Evolutionary conservation across 1,284 basidiomycete species (phyloP).

Genomic region (Boletellus dicymbophilus): DNA sequence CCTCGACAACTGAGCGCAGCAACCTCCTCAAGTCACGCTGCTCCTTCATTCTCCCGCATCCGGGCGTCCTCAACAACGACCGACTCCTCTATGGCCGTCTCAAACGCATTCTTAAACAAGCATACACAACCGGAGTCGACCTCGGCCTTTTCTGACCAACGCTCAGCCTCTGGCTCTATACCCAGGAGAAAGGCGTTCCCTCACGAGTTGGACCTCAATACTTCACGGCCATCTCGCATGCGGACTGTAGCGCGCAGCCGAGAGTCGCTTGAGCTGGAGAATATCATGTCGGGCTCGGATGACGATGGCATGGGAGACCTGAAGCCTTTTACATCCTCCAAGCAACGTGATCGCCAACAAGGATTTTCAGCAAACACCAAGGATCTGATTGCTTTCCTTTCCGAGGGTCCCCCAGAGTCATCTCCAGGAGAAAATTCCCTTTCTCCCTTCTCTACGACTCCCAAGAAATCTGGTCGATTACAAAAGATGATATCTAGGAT

Average conservation of each 20-base stretch:
- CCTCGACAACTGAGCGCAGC: conserved; percentile 36
- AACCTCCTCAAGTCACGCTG: conserved; percentile 25
- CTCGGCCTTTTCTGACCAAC: conserved; percentile 20
- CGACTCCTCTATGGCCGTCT: conserved; percentile 20
- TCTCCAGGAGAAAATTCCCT: conserved; percentile 31
- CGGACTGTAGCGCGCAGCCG: conserved; percentile 54
- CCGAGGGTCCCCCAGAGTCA: conserved; percentile 35
- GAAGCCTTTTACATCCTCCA: conserved; percentile 27
- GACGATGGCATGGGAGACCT: conserved; percentile 36
- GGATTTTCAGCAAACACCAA: conserved; percentile 50
- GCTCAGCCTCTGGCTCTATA: conserved; percentile 32
- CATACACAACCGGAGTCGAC: conserved; percentile 29
- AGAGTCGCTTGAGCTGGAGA: conserved; percentile 74
- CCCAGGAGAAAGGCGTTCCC: conserved; percentile 23
- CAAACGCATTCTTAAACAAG: conserved; percentile 16
- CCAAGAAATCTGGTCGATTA: conserved; percentile 61
- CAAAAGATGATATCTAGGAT: conserved; percentile 81
- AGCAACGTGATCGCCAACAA: conserved; percentile 30
- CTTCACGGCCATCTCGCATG: conserved; percentile 44
- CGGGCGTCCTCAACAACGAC: conserved; percentile 34
- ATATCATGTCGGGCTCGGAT: conserved; percentile 68
- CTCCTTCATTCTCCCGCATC: conserved; percentile 24
- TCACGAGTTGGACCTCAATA: conserved; percentile 29
- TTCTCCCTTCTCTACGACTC: conserved; percentile 40
- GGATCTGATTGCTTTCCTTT: conserved; percentile 55